Evolutionary conservation across 2,329 filamentous ascomycete genomes (phyloP), one percentile per base, ranked within the genome.

Genomic region (Trichoderma asperellum): DNA sequence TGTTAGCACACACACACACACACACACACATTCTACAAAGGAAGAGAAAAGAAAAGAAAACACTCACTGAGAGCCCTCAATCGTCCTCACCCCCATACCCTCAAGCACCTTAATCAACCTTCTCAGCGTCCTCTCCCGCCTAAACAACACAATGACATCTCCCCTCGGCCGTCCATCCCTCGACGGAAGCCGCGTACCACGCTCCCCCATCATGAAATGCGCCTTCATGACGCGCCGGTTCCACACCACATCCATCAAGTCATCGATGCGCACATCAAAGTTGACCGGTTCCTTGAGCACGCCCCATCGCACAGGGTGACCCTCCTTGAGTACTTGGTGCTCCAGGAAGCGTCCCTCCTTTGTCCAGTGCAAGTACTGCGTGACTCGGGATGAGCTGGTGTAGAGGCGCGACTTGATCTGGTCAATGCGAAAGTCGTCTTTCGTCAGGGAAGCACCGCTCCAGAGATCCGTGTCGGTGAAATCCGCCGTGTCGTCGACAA

Each of bases 351-450:
- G 78, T 7, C 74, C 73, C 35, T 80, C 75, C 10, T 78, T 78
- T 4, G 83, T 73, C 82, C 83, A 88, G 61, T 85, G 84, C 85
- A 85, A 86, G 76, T 87, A 88, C 74, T 88, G 86, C 14, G 84
- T 87, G 5, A 85, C 83, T 14, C 79, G 73, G 2, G 79, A 76
- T 65, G 83, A 83, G 27, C 82, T 85, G 1, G 85, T 83, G 62
- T 83, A 79, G 12, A 78, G 72, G 16, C 78, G 76, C 2, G 83
- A 84, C 77, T 86, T 87, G 72, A 88, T 81, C 71, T 86, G 84
- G 57, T 83, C 78, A 14, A 88, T 74, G 18, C 84, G 82, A 79
- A 83, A 88, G 75, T 88, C 86, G 11, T 81, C 79, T 14, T 78
- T 76, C 29, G 79, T 79, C 8, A 88, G 79, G 12, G 74, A 73